phyloP scores from a whole-genome alignment of 495 filamentous ascomycete genomes.

The Xylaria venustula region DNA sequence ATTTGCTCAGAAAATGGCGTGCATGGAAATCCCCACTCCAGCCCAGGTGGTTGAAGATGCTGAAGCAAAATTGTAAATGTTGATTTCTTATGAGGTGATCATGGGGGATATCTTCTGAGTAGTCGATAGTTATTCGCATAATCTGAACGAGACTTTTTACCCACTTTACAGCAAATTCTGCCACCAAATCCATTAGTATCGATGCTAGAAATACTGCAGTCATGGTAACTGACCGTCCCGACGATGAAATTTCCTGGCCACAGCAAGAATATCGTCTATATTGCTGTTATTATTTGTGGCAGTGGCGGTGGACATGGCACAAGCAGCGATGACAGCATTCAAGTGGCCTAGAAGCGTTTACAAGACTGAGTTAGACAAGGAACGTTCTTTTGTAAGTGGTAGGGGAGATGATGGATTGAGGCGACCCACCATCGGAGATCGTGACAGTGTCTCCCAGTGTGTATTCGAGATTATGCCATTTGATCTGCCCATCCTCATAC shows the following conservation, averaged over 20 bases:
- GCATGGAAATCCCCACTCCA: conserved; percentile 59
- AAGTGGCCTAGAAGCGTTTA: conserved; percentile 41
- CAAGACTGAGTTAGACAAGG: background rate
- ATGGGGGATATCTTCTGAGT: conserved; percentile 63
- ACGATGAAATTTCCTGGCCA: conserved; percentile 52
- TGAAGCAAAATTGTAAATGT: conserved; percentile 66
- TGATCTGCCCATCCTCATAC: conserved; percentile 62
- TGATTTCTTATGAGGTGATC: conserved; percentile 68
- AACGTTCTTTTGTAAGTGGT: no score
- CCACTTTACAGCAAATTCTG: conserved; percentile 52
- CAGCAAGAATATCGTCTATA: conserved; percentile 72
- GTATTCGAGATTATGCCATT: conserved; percentile 63
- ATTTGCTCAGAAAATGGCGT: conserved; percentile 61
- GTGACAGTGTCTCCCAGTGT: conserved; percentile 37
- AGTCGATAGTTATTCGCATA: conserved; percentile 68
- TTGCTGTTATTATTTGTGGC: conserved; percentile 39
- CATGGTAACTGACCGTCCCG: conserved; percentile 29
- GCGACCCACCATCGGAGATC: conserved; percentile 43
- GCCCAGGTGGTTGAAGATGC: conserved; percentile 67
- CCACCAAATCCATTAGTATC: conserved; percentile 30
- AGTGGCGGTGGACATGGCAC: conserved; percentile 58
- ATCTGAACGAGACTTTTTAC: conserved; percentile 64
- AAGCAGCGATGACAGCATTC: conserved; percentile 54
- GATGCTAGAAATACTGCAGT: background rate
- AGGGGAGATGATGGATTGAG: background rate